Percentiles rank a stretch among this genome's conserved stretches.
phyloP scores from a whole-genome alignment of 1,284 basidiomycete species.

The Veloboletus limbatus region DNA sequence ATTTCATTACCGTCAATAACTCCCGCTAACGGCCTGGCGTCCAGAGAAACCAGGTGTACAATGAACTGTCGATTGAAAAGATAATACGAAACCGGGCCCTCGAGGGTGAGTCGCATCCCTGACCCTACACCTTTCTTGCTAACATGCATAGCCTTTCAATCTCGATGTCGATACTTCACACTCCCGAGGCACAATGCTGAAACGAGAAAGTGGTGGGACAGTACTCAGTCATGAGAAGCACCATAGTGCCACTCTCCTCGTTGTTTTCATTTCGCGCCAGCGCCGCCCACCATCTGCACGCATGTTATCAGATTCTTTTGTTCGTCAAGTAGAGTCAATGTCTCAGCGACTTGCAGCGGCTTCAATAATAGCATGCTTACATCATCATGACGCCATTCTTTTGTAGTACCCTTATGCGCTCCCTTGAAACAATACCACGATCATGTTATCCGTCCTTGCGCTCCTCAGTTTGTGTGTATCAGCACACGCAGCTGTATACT shows the following conservation, averaged over 20 bases:
- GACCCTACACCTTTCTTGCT: constrained; percentile 14
- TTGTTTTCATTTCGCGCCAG: constrained; percentile 30
- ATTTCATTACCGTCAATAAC: constrained; percentile 30
- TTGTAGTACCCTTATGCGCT: background rate
- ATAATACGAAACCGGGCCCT: constrained; percentile 77
- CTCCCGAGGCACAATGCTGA: constrained; percentile 63
- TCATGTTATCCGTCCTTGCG: constrained; percentile 26
- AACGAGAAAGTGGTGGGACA: constrained; percentile 70
- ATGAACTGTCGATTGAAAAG: constrained; percentile 75
- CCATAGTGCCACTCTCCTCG: constrained; percentile 31
- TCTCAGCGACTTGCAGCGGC: constrained; percentile 5
- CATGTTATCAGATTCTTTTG: constrained; percentile 8
- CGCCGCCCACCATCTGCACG: constrained; percentile 15
- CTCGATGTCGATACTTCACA: constrained; percentile 79
- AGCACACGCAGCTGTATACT: constrained; percentile 16
- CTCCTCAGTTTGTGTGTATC: constrained; percentile 16
- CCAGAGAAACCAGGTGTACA: constrained; percentile 76
- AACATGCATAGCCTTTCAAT: constrained; percentile 63
- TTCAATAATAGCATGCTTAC: constrained; percentile 18
- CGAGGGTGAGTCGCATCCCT: constrained; percentile 56
- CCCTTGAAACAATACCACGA: constrained; percentile 20
- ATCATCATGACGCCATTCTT: constrained; percentile 29
- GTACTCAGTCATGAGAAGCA: constrained; percentile 37
- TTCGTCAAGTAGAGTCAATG: constrained; percentile 6
- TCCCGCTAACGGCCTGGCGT: constrained; percentile 25